phyloP scores from a whole-genome alignment of 768 basidiomycete genomes.

The Suillus alpinus region DNA sequence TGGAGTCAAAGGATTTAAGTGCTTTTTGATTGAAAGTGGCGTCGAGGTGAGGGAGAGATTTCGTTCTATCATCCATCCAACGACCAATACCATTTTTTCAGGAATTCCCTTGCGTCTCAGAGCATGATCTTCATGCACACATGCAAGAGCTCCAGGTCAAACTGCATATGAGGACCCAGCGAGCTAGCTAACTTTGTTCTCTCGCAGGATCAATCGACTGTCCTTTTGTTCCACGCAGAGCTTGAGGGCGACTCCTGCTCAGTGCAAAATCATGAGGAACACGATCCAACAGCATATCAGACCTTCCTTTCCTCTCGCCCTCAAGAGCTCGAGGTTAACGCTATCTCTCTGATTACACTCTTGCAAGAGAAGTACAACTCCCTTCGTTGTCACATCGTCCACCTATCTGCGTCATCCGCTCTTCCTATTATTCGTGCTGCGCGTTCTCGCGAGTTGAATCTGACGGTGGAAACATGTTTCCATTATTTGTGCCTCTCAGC shows the following conservation, averaged over 20 bases:
- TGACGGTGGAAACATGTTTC: constrained; percentile 97
- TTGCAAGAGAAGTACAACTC: constrained; percentile 61
- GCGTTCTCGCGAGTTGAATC: constrained; percentile 54
- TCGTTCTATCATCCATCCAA: constrained; percentile 8
- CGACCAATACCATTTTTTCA: constrained; percentile 26
- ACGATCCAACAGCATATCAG: constrained; percentile 57
- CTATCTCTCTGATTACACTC: constrained; percentile 72
- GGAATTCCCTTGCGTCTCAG: constrained; percentile 91
- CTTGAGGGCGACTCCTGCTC: constrained; percentile 42
- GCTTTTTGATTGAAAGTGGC: constrained; percentile 93
- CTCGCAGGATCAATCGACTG: constrained; percentile 58
- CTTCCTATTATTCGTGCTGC: constrained; percentile 76
- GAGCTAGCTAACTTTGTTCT: constrained; percentile 8
- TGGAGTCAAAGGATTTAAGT: constrained; percentile 96
- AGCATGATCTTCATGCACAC: constrained; percentile 61
- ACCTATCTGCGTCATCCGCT: constrained; percentile 84
- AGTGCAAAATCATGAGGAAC: constrained; percentile 12
- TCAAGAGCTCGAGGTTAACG: constrained; percentile 71
- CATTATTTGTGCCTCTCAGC: constrained; percentile 87
- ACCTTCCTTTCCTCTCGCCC: constrained; percentile 90
- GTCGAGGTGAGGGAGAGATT: constrained; percentile 62
- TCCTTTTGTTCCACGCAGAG: constrained; percentile 93
- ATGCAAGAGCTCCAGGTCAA: constrained; percentile 74
- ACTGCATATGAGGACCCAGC: constrained; percentile 2
- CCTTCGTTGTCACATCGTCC: constrained; percentile 90